Percentiles rank a stretch among this genome's conserved stretches.
Evolutionary conservation across 306 rosid genomes (phyloP).

Genomic region (Medicago lupulina): DNA sequence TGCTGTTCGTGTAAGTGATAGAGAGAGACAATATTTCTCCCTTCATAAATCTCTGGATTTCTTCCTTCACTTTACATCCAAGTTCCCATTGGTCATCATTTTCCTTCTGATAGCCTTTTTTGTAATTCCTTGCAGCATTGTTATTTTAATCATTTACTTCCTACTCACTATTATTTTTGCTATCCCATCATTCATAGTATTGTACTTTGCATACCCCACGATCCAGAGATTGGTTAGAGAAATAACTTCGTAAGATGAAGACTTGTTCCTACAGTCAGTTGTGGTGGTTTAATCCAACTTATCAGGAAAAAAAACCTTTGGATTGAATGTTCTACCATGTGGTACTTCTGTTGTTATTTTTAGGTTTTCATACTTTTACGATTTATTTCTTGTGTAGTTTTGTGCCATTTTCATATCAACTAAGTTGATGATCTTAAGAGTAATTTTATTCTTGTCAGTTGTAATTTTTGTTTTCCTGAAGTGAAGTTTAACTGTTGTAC

Average conservation of each 20-base stretch:
- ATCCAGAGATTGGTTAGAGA: conserved; percentile 75
- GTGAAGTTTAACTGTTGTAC: conserved; percentile 39
- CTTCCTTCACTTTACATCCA: conserved; percentile 76
- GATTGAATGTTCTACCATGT: conserved; percentile 34
- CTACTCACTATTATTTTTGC: conserved; percentile 80
- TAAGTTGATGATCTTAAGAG: too few species aligned
- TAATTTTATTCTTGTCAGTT: conserved; percentile 21
- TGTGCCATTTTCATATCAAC: conserved; percentile 15
- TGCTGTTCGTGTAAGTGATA: conserved; percentile 40
- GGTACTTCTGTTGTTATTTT: conserved; percentile 23
- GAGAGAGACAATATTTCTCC: conserved; percentile 57
- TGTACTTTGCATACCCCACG: conserved; percentile 80
- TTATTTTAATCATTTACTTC: conserved; percentile 74
- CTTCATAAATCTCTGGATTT: conserved; percentile 75
- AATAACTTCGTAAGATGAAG: conserved; percentile 66
- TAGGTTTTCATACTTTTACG: conserved; percentile 34
- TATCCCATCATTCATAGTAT: conserved; percentile 71
- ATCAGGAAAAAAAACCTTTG: background rate
- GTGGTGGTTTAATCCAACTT: conserved; percentile 29
- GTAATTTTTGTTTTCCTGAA: conserved; percentile 27
- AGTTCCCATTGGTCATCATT: conserved; percentile 72
- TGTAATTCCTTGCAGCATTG: conserved; percentile 74
- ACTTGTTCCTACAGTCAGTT: conserved; percentile 28
- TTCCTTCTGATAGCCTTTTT: conserved; percentile 73
- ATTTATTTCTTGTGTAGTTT: conserved; percentile 28